phyloP scores from a whole-genome alignment of 441 rosid genomes.

The Aleurites moluccanus region DNA sequence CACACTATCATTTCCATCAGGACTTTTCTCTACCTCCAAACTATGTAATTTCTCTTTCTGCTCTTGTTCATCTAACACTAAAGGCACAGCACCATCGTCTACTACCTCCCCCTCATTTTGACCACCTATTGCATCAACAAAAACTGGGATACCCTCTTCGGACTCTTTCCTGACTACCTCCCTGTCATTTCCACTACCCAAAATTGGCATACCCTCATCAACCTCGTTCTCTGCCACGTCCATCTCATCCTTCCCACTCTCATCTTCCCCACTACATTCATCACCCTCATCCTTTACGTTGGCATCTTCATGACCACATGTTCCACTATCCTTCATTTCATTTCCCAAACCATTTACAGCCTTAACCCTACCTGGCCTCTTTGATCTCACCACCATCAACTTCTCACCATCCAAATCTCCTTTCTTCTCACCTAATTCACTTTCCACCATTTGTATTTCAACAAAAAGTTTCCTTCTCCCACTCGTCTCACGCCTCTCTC shows the following conservation, averaged over 20 bases:
- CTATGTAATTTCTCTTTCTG: constrained; percentile 11
- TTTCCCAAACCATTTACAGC: constrained; percentile 34
- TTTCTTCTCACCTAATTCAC: constrained; percentile 20
- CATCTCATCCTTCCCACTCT: constrained; percentile 31
- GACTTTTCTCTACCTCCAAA: constrained; percentile 20
- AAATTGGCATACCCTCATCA: constrained; percentile 17
- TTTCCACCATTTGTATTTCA: constrained; percentile 21
- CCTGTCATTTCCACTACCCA: constrained; percentile 21
- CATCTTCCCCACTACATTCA: constrained; percentile 32
- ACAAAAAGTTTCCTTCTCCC: constrained; percentile 55
- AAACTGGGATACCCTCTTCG: constrained; percentile 16
- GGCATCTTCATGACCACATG: constrained; percentile 30
- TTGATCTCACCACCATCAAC: constrained; percentile 26
- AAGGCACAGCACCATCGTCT: constrained; percentile 23
- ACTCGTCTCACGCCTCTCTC: constrained; percentile 30
- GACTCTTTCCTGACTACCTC: constrained; percentile 19
- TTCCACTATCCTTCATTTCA: constrained; percentile 34
- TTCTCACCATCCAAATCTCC: constrained; percentile 21
- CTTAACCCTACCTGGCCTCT: constrained; percentile 39
- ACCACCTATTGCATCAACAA: constrained; percentile 23
- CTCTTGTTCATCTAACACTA: constrained; percentile 12
- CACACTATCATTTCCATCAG: constrained; percentile 30
- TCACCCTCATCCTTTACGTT: constrained; percentile 31
- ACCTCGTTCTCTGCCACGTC: constrained; percentile 19
- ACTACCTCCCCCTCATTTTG: constrained; percentile 30